These are phyloP conservation scores for Carex cristatella DNA, from an alignment of 176 grass and related monocot genomes.

Conservation along the genomic window DNA sequence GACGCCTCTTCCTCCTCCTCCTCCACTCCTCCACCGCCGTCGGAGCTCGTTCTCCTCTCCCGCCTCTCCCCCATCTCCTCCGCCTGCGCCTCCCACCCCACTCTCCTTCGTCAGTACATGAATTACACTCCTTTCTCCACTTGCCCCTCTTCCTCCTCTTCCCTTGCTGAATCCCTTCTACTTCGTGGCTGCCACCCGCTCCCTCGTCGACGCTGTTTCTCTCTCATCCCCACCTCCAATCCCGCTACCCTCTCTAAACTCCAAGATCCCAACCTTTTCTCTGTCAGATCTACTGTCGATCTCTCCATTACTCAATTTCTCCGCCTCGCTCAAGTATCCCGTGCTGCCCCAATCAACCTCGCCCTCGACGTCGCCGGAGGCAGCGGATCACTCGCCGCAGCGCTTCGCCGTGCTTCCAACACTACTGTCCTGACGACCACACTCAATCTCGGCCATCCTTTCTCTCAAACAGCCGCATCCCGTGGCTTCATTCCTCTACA, in stretches of 20 bases:
- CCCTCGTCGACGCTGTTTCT: slow-evolving; percentile 40
- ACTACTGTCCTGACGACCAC: slow-evolving; percentile 79
- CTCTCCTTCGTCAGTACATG: slow-evolving; percentile 52
- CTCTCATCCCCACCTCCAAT: slow-evolving; percentile 31
- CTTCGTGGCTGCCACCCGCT: slow-evolving; percentile 49
- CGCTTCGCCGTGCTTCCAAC: slow-evolving; percentile 60
- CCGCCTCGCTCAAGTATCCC: slow-evolving; percentile 50
- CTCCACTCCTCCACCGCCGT: slow-evolving; percentile 41
- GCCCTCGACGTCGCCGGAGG: slow-evolving; percentile 80
- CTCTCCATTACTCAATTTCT: slow-evolving; percentile 81
- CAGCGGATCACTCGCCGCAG: slow-evolving; percentile 62
- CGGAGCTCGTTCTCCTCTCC: slow-evolving; percentile 56
- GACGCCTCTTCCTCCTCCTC: slow-evolving; percentile 23
- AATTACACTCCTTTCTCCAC: slow-evolving; percentile 52
- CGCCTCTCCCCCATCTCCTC: slow-evolving; percentile 47
- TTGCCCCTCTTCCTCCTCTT: slow-evolving; percentile 47
- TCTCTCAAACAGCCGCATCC: slow-evolving; percentile 70
- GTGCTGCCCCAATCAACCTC: slow-evolving; percentile 68
- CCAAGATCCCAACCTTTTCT: slow-evolving; percentile 43
- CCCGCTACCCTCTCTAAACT: slow-evolving; percentile 18
- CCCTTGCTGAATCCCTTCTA: slow-evolving; percentile 7
- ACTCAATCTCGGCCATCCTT: slow-evolving; percentile 73
- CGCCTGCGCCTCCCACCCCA: slow-evolving; percentile 24
- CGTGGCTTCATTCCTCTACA: slow-evolving; percentile 72
- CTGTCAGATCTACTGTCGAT: slow-evolving; percentile 43